Conservation (phyloP, 2,329 filamentous ascomycete genomes). For the Fusarium sp. region DNA sequence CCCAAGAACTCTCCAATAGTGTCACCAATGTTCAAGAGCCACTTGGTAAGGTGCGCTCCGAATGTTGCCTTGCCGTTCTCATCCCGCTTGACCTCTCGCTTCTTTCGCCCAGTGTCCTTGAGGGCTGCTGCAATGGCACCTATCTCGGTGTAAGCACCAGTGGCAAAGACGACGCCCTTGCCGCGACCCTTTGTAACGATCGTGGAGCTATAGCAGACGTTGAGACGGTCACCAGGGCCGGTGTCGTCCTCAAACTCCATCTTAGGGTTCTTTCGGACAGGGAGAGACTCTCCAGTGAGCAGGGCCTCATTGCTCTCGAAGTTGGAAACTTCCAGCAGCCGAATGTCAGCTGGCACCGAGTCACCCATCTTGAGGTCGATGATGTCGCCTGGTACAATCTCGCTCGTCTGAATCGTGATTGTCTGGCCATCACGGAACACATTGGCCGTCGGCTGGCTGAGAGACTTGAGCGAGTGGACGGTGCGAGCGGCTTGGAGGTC, state of each 20-base stretch:
- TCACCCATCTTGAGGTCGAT: slow-evolving; percentile 69
- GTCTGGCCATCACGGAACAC: slow-evolving; percentile 40
- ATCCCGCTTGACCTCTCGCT: slow-evolving; percentile 57
- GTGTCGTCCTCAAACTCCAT: slow-evolving; percentile 60
- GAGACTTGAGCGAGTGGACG: slow-evolving; percentile 62
- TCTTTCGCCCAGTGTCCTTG: slow-evolving; percentile 53
- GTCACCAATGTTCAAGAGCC: slow-evolving; percentile 51
- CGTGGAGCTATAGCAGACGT: slow-evolving; percentile 75
- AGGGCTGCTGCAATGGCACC: slow-evolving; percentile 71
- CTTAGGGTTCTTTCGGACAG: slow-evolving; percentile 68
- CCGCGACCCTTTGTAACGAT: slow-evolving; percentile 74
- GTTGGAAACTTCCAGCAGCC: slow-evolving; percentile 48
- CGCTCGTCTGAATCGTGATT: slow-evolving; percentile 27
- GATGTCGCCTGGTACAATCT: slow-evolving; percentile 66
- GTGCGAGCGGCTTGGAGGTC: slow-evolving; percentile 64
- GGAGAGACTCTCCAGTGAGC: slow-evolving; percentile 61
- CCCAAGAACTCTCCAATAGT: slow-evolving; percentile 61
- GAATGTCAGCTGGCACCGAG: slow-evolving; percentile 73
- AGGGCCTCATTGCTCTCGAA: slow-evolving; percentile 38
- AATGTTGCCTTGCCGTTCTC: slow-evolving; percentile 59
- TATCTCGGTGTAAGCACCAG: slow-evolving; percentile 75
- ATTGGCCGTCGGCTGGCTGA: slow-evolving; percentile 50
- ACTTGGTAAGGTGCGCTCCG: slow-evolving; percentile 52
- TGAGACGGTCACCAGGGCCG: slow-evolving; percentile 69
- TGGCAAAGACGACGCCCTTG: slow-evolving; percentile 72